Conservation (phyloP, 257 asterid genomes). For the Nicotiana attenuata region DNA sequence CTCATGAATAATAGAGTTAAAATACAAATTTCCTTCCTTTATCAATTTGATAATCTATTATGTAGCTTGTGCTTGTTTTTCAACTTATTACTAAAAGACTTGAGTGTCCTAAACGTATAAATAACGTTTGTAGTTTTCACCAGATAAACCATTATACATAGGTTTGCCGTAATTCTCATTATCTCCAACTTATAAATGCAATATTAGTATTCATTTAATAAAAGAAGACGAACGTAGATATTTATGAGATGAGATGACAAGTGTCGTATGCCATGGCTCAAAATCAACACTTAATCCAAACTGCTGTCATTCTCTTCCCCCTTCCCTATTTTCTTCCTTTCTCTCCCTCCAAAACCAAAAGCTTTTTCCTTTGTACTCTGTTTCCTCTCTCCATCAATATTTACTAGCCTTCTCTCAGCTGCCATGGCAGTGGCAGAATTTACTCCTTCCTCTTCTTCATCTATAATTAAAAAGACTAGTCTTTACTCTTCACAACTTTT, state of each 20-base stretch:
- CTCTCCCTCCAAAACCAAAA: constrained; percentile 11
- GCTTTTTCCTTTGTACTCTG: not conserved
- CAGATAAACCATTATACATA: too few relatives aligned
- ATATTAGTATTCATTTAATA: too few relatives aligned
- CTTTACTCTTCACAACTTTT: constrained; percentile 44
- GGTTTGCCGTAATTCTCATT: too few relatives aligned
- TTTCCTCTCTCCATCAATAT: not conserved
- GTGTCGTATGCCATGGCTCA: constrained; percentile 59
- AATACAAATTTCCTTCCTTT: too few relatives aligned
- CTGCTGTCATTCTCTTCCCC: not conserved
- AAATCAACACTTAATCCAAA: constrained; percentile 22
- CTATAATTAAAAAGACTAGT: constrained; percentile 21
- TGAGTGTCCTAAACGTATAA: too few relatives aligned
- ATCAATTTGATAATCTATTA: too few relatives aligned
- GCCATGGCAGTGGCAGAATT: constrained; percentile 84
- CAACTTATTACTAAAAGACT: too few relatives aligned
- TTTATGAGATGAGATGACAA: constrained; percentile 28
- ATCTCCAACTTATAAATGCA: not conserved
- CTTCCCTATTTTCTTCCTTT: not conserved
- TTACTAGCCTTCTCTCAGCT: constrained; percentile 7
- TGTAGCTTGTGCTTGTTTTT: too few relatives aligned
- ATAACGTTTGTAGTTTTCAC: too few relatives aligned
- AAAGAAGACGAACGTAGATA: too few relatives aligned
- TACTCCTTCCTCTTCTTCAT: constrained; percentile 18
- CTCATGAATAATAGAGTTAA: too few relatives aligned